Conservation (phyloP, 192 early-diverging fungal genomes). For the Funneliformis geosporum region DNA sequence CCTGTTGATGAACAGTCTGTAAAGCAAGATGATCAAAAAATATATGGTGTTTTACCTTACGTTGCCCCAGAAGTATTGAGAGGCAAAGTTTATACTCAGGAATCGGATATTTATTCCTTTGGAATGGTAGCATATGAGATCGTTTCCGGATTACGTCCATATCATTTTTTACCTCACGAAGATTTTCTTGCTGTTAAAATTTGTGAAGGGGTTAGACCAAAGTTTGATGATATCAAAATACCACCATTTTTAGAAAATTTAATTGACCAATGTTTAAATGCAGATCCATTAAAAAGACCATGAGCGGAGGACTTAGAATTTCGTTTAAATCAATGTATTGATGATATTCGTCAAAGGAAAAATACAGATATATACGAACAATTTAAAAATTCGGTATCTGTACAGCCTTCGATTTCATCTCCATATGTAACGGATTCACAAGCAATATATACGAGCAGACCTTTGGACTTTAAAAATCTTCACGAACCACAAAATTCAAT, state of each 20-base stretch:
- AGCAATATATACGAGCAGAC: not conserved
- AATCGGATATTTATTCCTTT: conserved; percentile 44
- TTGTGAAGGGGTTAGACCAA: not conserved
- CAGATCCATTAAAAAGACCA: conserved; percentile 5
- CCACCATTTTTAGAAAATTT: not conserved
- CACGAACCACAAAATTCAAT: too few species aligned
- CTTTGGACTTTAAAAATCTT: not conserved
- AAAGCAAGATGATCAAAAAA: not conserved
- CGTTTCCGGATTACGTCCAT: conserved; percentile 39
- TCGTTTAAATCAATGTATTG: not conserved
- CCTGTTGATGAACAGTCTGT: conserved; percentile 7
- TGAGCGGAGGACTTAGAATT: not conserved
- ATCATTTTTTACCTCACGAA: conserved; percentile 12
- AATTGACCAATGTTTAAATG: conserved; percentile 12
- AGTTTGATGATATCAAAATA: not conserved
- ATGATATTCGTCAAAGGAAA: not conserved
- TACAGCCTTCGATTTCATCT: not conserved
- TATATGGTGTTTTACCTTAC: conserved; percentile 42
- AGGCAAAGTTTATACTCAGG: conserved; percentile 33
- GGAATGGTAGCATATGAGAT: conserved; percentile 49
- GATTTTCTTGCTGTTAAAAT: not conserved
- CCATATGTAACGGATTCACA: not conserved
- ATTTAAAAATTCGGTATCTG: not conserved
- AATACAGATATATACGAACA: not conserved
- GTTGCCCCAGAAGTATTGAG: conserved; percentile 44